Evolutionary conservation across 2,329 filamentous ascomycete genomes (phyloP).

Genomic region (Aspergillus amoenus): DNA sequence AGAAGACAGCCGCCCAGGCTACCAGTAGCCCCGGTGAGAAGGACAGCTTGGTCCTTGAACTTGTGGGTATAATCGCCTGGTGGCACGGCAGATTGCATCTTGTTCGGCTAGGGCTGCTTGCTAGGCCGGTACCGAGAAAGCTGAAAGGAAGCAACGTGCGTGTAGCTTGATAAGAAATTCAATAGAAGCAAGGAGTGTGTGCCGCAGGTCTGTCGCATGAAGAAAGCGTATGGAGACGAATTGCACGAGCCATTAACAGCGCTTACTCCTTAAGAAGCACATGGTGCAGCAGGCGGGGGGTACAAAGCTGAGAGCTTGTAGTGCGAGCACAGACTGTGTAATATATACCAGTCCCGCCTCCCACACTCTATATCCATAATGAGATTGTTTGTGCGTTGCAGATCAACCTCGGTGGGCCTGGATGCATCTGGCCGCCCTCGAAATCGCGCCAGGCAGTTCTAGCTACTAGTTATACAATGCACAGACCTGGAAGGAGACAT

Average conservation of each 20-base stretch:
- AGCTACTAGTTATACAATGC: too few relatives aligned
- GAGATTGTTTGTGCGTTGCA: too few relatives aligned
- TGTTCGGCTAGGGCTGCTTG: too few relatives aligned
- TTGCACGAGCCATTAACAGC: not conserved
- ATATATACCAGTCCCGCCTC: not conserved
- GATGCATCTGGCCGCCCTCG: too few relatives aligned
- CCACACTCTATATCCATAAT: too few relatives aligned
- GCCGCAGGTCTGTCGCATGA: not conserved
- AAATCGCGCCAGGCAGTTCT: too few relatives aligned
- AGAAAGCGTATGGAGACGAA: not conserved
- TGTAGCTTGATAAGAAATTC: too few relatives aligned
- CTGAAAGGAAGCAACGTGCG: too few relatives aligned
- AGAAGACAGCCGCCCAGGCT: constrained; percentile 18
- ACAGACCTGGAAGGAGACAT: too few relatives aligned
- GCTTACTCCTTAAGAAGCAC: not conserved
- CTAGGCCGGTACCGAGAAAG: too few relatives aligned
- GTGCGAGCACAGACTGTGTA: not conserved
- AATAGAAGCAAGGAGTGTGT: accelerated
- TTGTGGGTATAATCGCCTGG: not conserved
- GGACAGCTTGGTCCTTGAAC: constrained; percentile 14
- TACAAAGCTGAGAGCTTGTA: not conserved
- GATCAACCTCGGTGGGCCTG: too few relatives aligned
- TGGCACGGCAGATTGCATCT: not conserved
- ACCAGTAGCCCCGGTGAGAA: constrained; percentile 20
- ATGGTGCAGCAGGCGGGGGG: not conserved